Evolutionary conservation across 768 basidiomycete species (phyloP).

Genomic region (Agaricus blazei): DNA sequence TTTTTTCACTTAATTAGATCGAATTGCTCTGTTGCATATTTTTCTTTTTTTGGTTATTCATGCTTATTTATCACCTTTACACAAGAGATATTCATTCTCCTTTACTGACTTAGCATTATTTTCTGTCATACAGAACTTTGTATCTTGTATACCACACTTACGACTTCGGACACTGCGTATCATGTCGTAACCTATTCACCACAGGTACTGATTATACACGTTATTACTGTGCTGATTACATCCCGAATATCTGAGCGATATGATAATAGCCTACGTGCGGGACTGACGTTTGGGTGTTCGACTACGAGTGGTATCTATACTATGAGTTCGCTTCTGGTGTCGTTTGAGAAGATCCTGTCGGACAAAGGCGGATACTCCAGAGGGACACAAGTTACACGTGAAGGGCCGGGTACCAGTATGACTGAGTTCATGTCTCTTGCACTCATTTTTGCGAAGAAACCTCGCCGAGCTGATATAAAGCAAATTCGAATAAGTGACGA

Average conservation of each 20-base stretch:
- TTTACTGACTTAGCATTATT: not conserved
- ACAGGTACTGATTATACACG: constrained; percentile 2
- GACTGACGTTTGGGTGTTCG: constrained; percentile 22
- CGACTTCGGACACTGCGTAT: not conserved
- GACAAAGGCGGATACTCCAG: constrained; percentile 46
- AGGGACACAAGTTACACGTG: constrained; percentile 48
- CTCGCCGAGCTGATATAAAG: constrained; percentile 42
- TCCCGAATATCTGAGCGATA: not conserved
- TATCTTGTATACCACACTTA: constrained; percentile 9
- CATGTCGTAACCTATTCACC: constrained; percentile 1
- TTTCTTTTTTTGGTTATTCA: not conserved
- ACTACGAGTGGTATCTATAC: constrained; percentile 23
- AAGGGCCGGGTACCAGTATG: constrained; percentile 59
- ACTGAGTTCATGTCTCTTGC: constrained; percentile 67
- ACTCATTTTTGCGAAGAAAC: constrained; percentile 73
- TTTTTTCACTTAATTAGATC: not conserved
- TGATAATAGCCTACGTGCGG: not conserved
- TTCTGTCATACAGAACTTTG: not conserved
- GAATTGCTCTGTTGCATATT: not conserved
- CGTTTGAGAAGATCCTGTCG: constrained; percentile 66
- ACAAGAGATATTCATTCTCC: not conserved
- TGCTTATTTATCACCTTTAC: not conserved
- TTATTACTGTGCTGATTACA: not conserved
- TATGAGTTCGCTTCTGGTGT: constrained; percentile 57
- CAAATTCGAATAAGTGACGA: not conserved